Evolutionary conservation across 2,329 filamentous ascomycete genomes (phyloP).

Genomic region (Beauveria asiatica): DNA sequence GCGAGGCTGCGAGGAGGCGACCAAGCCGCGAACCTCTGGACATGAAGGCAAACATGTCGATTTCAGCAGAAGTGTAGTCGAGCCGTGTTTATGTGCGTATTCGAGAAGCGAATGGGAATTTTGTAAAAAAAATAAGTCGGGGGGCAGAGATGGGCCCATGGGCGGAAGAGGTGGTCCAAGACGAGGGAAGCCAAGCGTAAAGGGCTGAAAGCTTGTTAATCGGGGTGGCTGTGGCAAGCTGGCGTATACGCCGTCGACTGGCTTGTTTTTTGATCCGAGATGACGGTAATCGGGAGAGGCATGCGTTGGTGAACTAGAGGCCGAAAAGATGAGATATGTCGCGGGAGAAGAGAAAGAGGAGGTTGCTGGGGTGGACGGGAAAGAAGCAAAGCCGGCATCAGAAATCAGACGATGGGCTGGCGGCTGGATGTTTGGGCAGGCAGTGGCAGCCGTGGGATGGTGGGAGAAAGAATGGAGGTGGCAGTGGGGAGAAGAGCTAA

Average conservation of each 20-base stretch:
- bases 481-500: too few relatives aligned
- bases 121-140: background rate
- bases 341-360: background rate
- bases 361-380: background rate
- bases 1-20: background rate
- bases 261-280: background rate
- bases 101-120: background rate
- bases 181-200: background rate
- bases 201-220: conserved; percentile 2
- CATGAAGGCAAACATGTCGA: background rate
- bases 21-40: background rate
- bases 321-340: background rate
- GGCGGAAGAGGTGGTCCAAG: background rate
- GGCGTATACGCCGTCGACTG: background rate
- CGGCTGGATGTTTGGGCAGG: too few relatives aligned
- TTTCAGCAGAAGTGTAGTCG: background rate
- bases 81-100: background rate
- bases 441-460: too few relatives aligned
- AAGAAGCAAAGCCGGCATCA: background rate
- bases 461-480: too few relatives aligned
- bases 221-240: background rate
- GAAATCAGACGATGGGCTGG: background rate
- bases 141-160: background rate
- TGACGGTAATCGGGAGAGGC: background rate
- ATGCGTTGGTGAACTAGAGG: background rate